Conservation (phyloP, 2,329 filamentous ascomycete genomes). For the Sporothrix schenckii region DNA sequence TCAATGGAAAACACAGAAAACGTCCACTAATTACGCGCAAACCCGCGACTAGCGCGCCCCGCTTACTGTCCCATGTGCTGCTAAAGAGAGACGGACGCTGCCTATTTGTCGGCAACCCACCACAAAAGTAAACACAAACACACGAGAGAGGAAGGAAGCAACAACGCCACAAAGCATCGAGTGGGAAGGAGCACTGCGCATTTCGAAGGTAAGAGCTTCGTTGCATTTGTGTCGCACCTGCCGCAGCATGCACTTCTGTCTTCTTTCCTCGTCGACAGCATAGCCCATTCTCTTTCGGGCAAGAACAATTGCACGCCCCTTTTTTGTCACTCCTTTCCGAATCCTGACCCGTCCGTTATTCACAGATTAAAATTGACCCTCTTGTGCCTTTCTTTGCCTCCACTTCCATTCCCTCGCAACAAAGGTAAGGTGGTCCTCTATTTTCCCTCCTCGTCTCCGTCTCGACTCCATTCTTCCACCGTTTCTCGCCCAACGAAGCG, state of each 20-base stretch:
- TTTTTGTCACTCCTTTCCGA: not conserved
- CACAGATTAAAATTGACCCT: not conserved
- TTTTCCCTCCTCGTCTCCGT: conserved; percentile 15
- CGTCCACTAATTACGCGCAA: conserved; percentile 18
- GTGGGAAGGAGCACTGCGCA: too few relatives aligned
- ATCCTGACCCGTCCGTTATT: not conserved
- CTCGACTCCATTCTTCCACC: conserved; percentile 16
- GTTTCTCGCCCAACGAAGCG: conserved; percentile 17
- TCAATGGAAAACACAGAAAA: not conserved
- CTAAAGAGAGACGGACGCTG: not conserved
- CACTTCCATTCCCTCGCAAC: conserved; percentile 1
- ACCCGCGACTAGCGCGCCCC: conserved; percentile 25
- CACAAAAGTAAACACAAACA: conserved; percentile 31
- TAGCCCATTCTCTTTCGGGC: not conserved
- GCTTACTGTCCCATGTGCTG: conserved; percentile 21
- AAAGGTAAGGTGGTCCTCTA: conserved; percentile 25
- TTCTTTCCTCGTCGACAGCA: not conserved
- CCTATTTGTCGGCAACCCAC: conserved; percentile 19
- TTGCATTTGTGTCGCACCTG: not conserved
- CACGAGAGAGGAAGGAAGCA: conserved; percentile 20
- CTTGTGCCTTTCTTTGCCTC: conserved; percentile 1
- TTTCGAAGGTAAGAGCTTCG: not conserved
- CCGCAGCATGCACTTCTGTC: not conserved
- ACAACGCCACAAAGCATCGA: conserved; percentile 8
- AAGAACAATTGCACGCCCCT: not conserved